Evolutionary conservation across 176 grass and related monocot species (phyloP).

Genomic region (maize (Zea mays)): DNA sequence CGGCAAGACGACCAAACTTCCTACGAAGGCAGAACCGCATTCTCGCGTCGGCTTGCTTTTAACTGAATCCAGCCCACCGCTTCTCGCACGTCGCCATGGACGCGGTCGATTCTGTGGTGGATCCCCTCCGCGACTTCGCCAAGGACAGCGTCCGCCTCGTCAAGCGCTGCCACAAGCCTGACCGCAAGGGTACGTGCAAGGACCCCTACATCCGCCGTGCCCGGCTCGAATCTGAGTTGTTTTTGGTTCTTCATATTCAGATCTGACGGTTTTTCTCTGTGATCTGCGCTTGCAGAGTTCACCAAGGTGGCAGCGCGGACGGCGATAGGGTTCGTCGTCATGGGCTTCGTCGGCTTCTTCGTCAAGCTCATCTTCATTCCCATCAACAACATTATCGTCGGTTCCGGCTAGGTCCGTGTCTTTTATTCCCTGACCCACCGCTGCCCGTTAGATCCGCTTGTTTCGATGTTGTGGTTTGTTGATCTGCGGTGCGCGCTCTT

Average conservation of each 20-base stretch:
- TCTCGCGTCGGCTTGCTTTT: too few species aligned
- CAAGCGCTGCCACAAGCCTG: constrained; percentile 98
- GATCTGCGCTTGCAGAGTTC: constrained; percentile 54
- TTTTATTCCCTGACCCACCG: not conserved
- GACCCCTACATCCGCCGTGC: not conserved
- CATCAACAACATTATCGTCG: constrained; percentile 90
- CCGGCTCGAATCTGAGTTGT: not conserved
- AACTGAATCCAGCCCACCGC: too few species aligned
- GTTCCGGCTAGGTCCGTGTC: constrained; percentile 68
- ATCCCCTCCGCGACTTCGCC: constrained; percentile 89
- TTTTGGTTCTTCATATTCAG: not conserved
- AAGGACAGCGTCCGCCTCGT: constrained; percentile 99
- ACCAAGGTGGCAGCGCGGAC: constrained; percentile 85
- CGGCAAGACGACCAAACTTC: too few species aligned
- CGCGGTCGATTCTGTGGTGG: constrained; percentile 82
- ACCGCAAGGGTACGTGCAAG: constrained; percentile 66
- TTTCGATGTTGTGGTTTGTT: not conserved
- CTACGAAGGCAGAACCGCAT: too few species aligned
- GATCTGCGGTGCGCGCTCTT: not conserved
- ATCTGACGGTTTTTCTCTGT: constrained; percentile 24
- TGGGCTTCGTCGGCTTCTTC: constrained; percentile 88
- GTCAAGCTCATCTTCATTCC: constrained; percentile 86
- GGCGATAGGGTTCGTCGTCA: constrained; percentile 73
- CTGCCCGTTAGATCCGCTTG: not conserved
- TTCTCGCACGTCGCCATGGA: constrained; percentile 54